These are phyloP conservation scores for Dittrichia graveolens DNA, from an alignment of 129 eudicot genomes.

Conservation along the genomic window DNA sequence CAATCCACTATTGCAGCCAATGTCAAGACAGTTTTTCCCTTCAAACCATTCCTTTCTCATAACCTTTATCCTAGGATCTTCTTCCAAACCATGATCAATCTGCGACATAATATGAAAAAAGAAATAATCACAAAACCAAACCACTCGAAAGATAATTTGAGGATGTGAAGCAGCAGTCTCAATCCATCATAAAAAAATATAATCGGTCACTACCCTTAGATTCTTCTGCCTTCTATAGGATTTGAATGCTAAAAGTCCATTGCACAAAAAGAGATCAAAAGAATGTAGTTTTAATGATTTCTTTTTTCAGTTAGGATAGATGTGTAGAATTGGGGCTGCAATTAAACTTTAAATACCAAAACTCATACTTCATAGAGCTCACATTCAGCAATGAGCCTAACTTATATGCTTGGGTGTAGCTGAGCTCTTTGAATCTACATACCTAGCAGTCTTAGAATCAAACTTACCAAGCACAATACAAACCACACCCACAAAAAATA, in stretches of 20 bases:
- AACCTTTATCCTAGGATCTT: conserved; percentile 84
- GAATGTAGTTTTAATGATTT: background rate
- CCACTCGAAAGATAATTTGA: background rate
- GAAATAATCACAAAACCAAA: background rate
- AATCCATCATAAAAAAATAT: background rate
- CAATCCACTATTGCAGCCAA: conserved; percentile 90
- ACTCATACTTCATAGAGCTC: background rate
- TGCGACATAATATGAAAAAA: conserved; percentile 27
- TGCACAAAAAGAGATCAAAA: conserved; percentile 5
- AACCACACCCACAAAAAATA: too few relatives aligned
- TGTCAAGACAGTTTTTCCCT: conserved; percentile 93
- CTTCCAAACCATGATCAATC: conserved; percentile 73
- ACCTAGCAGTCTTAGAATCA: too few relatives aligned
- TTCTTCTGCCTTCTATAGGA: background rate
- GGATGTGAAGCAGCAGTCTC: background rate
- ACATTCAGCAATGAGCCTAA: background rate
- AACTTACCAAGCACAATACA: too few relatives aligned
- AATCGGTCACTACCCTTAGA: background rate
- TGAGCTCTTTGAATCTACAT: too few relatives aligned
- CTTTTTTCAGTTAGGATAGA: background rate
- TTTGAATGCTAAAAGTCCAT: background rate
- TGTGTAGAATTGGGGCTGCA: background rate
- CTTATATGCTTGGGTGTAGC: background rate
- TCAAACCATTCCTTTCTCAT: conserved; percentile 89
- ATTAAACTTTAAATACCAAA: background rate